A percentile compares a stretch with the other conserved stretches of the same genome.
Conservation (phyloP, 805 yeast genomes). For the Candida chilensis region DNA sequence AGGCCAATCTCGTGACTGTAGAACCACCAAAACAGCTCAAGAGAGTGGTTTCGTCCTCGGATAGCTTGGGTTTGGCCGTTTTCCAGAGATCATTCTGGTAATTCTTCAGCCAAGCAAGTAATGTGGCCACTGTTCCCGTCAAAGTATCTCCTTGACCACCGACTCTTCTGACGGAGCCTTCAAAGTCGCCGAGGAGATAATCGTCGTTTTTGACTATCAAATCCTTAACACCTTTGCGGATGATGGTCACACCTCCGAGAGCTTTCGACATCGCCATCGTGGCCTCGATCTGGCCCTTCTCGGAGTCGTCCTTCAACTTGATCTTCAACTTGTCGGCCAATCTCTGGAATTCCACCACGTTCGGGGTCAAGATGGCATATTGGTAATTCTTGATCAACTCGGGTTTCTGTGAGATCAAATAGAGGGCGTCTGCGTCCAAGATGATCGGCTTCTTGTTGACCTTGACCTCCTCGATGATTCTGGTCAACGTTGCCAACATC, state of each 20-base stretch:
- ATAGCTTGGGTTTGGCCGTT: constrained; percentile 20
- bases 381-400: constrained; percentile 42
- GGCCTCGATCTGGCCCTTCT: constrained; percentile 9
- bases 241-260: constrained; percentile 49
- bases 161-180: constrained; percentile 72
- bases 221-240: constrained; percentile 70
- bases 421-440: constrained; percentile 87
- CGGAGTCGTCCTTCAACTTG: constrained; percentile 10
- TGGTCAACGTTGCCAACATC: constrained; percentile 53
- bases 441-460: constrained; percentile 59
- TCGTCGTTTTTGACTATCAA: constrained; percentile 43
- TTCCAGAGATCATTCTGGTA: constrained; percentile 56
- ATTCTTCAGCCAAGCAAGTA: constrained; percentile 71
- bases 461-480: constrained; percentile 48
- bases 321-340: constrained; percentile 42
- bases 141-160: constrained; percentile 98
- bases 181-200: constrained; percentile 29
- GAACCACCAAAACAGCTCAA: constrained; percentile 70
- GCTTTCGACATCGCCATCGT: constrained; percentile 33
- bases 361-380: constrained; percentile 78
- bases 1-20: constrained; percentile 55
- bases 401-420: constrained; percentile 50
- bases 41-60: constrained; percentile 19
- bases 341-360: constrained; percentile 75
- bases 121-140: constrained; percentile 77